These are phyloP conservation scores for Fusarium sororula DNA, from an alignment of 2,329 filamentous ascomycete genomes.

Conservation along the genomic window DNA sequence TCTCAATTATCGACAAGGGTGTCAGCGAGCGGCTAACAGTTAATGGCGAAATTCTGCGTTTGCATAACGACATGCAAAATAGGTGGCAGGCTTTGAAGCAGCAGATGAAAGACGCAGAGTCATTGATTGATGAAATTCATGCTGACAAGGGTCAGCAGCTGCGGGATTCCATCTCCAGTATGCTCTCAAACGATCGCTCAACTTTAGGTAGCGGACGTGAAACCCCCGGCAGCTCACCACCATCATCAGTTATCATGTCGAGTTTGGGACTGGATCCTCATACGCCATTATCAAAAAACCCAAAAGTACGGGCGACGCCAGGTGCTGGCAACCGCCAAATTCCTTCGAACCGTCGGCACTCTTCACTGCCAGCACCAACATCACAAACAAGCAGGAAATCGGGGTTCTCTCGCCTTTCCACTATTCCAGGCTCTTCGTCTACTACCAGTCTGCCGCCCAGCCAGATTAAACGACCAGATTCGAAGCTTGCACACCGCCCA, in stretches of 20 bases:
- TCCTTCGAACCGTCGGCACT: constrained; percentile 56
- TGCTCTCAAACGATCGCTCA: constrained; percentile 84
- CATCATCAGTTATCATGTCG: constrained; percentile 70
- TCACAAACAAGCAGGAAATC: constrained; percentile 54
- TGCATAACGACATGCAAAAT: constrained; percentile 86
- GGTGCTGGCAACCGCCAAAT: constrained; percentile 57
- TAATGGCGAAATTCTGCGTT: constrained; percentile 90
- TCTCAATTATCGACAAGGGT: constrained; percentile 95
- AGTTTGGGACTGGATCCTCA: constrained; percentile 59
- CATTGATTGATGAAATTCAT: constrained; percentile 76
- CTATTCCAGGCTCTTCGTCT: constrained; percentile 57
- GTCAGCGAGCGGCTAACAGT: constrained; percentile 94
- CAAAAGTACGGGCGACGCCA: constrained; percentile 59
- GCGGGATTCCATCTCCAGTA: constrained; percentile 91
- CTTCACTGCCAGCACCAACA: constrained; percentile 58
- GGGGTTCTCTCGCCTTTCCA: constrained; percentile 56
- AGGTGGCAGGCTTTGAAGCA: constrained; percentile 81
- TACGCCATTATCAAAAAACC: constrained; percentile 54
- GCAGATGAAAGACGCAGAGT: constrained; percentile 81
- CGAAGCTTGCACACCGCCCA: constrained; percentile 66
- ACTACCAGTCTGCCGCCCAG: constrained; percentile 55
- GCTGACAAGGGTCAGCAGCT: constrained; percentile 76
- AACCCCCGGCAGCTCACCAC: constrained; percentile 74
- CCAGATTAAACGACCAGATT: constrained; percentile 55
- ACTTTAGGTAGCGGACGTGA: constrained; percentile 74